phyloP scores from a whole-genome alignment of 495 filamentous ascomycete genomes.

The Penicillium fimorum region DNA sequence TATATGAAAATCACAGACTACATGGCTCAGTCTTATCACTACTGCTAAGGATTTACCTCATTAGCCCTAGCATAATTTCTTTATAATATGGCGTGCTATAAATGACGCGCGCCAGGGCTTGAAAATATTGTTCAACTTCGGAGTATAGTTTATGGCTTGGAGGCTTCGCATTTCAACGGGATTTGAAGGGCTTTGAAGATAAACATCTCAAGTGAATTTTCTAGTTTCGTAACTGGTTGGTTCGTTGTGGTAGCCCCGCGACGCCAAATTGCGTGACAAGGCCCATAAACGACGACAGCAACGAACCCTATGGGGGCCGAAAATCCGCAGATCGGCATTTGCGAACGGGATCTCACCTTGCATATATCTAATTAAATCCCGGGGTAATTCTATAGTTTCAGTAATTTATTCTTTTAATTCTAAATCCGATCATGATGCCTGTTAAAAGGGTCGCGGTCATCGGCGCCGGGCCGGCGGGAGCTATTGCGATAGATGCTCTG shows the following conservation, averaged over 20 bases:
- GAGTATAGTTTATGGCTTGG: too few relatives aligned
- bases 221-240: background rate
- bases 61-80: too few relatives aligned
- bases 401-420: background rate
- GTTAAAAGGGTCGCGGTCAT: conserved; percentile 43
- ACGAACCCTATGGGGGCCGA: background rate
- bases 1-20: too few relatives aligned
- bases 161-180: too few relatives aligned
- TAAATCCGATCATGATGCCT: background rate
- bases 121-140: too few relatives aligned
- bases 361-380: background rate
- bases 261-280: background rate
- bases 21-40: too few relatives aligned
- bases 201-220: too few relatives aligned
- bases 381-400: background rate
- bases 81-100: too few relatives aligned
- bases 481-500: conserved; percentile 48
- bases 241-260: background rate
- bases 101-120: too few relatives aligned
- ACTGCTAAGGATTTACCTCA: too few relatives aligned
- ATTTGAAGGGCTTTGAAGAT: too few relatives aligned
- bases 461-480: conserved; percentile 50
- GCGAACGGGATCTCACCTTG: background rate
- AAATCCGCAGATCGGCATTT: background rate
- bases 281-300: background rate